A percentile compares a stretch with the other conserved stretches of the same genome.
phyloP scores from a whole-genome alignment of 495 filamentous ascomycete genomes.

The Aspergillus funiculosus region DNA sequence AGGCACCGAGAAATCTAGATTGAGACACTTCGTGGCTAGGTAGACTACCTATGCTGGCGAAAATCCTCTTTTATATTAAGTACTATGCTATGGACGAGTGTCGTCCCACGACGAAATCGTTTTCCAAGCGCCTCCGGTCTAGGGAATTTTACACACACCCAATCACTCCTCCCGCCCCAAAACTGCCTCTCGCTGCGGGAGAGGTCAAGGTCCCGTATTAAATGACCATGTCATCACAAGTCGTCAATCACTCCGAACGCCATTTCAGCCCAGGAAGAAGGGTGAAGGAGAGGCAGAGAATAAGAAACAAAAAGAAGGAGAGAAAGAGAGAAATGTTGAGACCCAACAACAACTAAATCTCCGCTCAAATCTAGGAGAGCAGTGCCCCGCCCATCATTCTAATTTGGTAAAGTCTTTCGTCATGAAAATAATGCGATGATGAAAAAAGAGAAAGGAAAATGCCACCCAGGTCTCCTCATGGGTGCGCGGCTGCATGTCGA shows the following conservation, averaged over 20 bases:
- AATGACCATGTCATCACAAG: conserved; percentile 22
- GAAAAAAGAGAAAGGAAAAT: conserved; percentile 11
- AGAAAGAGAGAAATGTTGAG: conserved; percentile 4
- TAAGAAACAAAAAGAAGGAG: conserved; percentile 16
- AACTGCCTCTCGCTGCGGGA: conserved; percentile 1
- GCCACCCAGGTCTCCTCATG: background rate
- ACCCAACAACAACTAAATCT: conserved; percentile 11
- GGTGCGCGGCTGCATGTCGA: background rate
- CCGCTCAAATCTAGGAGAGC: conserved; percentile 10
- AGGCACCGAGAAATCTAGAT: no score
- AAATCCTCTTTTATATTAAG: conserved; percentile 8
- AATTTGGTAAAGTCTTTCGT: background rate
- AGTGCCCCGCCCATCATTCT: conserved; percentile 8
- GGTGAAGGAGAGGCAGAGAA: conserved; percentile 3
- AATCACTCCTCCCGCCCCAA: no score
- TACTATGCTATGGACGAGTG: conserved; percentile 13
- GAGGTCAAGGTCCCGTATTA: conserved; percentile 7
- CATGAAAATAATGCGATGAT: conserved; percentile 1
- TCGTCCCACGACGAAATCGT: conserved; percentile 7
- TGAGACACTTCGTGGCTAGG: no score
- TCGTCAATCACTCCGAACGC: conserved; percentile 27
- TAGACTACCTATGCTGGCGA: no score
- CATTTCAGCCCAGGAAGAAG: conserved; percentile 13
- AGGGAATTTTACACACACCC: conserved; percentile 11
- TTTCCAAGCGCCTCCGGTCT: conserved; percentile 19